Percentiles rank a stretch among this genome's conserved stretches.
phyloP scores from a whole-genome alignment of 177 flowering plant genomes.

The Vitis hybrid region DNA sequence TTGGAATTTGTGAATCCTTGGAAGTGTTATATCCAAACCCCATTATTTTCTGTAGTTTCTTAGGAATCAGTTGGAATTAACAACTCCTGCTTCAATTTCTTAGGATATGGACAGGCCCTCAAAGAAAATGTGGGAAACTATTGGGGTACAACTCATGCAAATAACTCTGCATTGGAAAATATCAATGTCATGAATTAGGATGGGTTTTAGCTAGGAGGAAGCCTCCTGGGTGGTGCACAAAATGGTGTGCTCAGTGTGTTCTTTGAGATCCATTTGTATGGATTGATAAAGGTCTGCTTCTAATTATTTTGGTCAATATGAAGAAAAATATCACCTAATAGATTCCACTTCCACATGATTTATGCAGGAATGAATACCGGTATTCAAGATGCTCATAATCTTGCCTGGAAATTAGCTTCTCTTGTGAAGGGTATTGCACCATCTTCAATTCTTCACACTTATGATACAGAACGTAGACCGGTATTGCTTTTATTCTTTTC shows the following conservation, averaged over 20 bases:
- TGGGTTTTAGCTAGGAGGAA: not conserved
- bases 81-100: no score
- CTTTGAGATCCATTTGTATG: not conserved
- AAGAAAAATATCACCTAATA: not conserved
- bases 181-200: not conserved
- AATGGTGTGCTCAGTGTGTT: not conserved
- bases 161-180: conserved; percentile 1
- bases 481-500: conserved; percentile 35
- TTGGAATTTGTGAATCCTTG: no score
- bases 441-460: conserved; percentile 65
- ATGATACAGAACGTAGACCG: conserved; percentile 86
- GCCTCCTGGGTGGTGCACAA: not conserved
- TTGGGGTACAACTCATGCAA: not conserved
- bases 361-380: conserved; percentile 98
- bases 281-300: no score
- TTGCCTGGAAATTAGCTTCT: conserved; percentile 95
- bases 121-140: no score
- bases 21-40: no score
- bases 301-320: not conserved
- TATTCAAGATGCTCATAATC: conserved; percentile 95
- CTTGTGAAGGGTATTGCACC: conserved; percentile 64
- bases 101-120: no score
- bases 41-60: no score
- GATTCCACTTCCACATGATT: conserved; percentile 1
- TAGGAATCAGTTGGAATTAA: no score